Conservation (phyloP, 768 basidiomycete species). For the Strobilomyces echinocephalus region DNA sequence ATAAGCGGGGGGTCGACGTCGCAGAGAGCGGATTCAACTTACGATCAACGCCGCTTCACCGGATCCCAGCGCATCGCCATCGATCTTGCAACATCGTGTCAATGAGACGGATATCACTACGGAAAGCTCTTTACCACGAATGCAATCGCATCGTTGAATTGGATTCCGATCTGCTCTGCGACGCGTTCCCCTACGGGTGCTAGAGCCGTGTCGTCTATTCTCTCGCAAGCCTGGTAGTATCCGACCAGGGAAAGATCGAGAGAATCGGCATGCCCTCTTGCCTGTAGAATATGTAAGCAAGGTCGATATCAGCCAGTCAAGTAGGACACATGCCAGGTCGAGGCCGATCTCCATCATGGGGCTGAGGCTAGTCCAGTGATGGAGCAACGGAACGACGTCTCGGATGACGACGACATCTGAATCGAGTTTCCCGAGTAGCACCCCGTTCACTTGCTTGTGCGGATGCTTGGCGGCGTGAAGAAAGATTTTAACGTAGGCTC, state of each 20-base stretch:
- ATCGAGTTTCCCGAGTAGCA: constrained; percentile 57
- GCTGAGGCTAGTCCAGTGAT: constrained; percentile 80
- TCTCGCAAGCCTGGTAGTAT: constrained; percentile 72
- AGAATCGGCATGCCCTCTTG: constrained; percentile 54
- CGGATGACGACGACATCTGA: constrained; percentile 42
- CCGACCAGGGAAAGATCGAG: constrained; percentile 54
- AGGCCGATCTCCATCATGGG: constrained; percentile 86
- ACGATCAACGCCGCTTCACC: constrained; percentile 56
- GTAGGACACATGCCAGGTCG: constrained; percentile 51
- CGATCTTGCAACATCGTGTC: constrained; percentile 40
- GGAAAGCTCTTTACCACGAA: constrained; percentile 51
- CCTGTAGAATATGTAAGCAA: constrained; percentile 36
- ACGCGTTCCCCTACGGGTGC: constrained; percentile 65
- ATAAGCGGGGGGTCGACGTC: background rate
- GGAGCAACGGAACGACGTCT: constrained; percentile 73
- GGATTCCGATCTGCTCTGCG: constrained; percentile 47
- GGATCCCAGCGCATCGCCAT: constrained; percentile 53
- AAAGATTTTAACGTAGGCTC: constrained; percentile 69
- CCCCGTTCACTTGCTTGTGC: constrained; percentile 68
- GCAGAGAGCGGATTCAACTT: constrained; percentile 24
- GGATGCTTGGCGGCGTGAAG: constrained; percentile 81
- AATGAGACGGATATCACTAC: constrained; percentile 6
- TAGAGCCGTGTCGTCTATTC: constrained; percentile 54
- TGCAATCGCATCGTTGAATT: constrained; percentile 59
- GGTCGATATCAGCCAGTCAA: background rate